phyloP scores from a whole-genome alignment of 2,329 filamentous ascomycete species.

The Ceratocystis cacaofunesta region DNA sequence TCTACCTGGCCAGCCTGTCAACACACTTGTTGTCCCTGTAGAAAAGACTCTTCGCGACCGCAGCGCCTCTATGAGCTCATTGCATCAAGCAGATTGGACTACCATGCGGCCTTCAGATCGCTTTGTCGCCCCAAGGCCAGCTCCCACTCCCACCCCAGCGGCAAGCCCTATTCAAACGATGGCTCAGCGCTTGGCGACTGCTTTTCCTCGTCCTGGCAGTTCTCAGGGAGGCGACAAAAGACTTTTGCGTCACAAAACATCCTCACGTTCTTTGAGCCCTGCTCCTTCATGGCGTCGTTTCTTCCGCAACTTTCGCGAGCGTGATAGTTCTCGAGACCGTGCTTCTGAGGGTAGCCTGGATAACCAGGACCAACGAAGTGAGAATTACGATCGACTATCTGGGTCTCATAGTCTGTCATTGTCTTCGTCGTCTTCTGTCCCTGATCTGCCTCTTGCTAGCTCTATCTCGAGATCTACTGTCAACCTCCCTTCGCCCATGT shows the following conservation, averaged over 20 bases:
- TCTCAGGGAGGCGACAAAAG: conserved; percentile 6
- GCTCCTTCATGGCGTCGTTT: conserved; percentile 38
- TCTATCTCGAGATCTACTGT: conserved; percentile 3
- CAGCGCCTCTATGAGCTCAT: conserved; percentile 50
- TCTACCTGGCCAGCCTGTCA: conserved; percentile 75
- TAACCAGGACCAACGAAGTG: conserved; percentile 1
- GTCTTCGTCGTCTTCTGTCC: background rate
- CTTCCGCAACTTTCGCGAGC: conserved; percentile 28
- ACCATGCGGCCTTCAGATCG: conserved; percentile 69
- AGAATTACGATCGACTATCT: background rate
- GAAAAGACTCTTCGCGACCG: conserved; percentile 47
- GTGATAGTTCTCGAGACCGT: conserved; percentile 24
- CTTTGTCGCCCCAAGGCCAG: conserved; percentile 53
- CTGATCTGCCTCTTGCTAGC: background rate
- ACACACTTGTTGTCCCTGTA: conserved; percentile 65
- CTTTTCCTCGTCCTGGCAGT: background rate
- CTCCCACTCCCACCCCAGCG: conserved; percentile 26
- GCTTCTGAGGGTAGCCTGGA: conserved; percentile 20
- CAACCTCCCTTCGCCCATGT: background rate
- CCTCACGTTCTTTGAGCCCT: conserved; percentile 33
- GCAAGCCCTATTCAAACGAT: conserved; percentile 11
- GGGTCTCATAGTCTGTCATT: conserved; percentile 11
- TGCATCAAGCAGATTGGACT: conserved; percentile 43
- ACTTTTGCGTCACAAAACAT: conserved; percentile 27
- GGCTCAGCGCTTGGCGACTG: conserved; percentile 7